These are phyloP conservation scores for Firmiana major DNA, from an alignment of 345 rosid genomes.

Conservation along the genomic window DNA sequence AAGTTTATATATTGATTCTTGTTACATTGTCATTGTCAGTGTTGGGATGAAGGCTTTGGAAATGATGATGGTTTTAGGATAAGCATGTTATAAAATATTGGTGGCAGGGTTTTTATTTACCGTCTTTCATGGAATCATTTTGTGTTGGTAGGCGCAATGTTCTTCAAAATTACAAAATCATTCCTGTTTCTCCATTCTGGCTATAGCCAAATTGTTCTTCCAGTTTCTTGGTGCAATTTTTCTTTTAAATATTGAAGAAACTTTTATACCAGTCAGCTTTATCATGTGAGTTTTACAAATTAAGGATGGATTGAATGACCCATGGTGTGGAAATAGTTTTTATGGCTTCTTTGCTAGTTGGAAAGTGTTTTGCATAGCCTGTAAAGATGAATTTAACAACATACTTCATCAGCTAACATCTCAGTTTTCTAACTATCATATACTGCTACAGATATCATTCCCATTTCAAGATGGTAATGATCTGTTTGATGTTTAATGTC, in stretches of 20 bases:
- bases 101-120: too few species aligned
- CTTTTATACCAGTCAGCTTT: neutral
- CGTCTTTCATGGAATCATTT: neutral
- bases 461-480: neutral
- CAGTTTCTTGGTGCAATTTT: neutral
- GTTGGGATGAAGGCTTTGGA: too few species aligned
- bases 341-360: neutral
- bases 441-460: neutral
- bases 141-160: neutral
- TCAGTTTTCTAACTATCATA: neutral
- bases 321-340: neutral
- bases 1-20: too few species aligned
- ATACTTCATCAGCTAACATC: neutral
- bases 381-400: neutral
- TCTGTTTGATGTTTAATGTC: neutral
- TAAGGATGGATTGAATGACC: neutral
- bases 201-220: neutral
- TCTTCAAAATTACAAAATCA: neutral
- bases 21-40: too few species aligned
- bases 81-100: too few species aligned
- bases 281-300: neutral
- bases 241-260: neutral
- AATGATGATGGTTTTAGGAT: too few species aligned
- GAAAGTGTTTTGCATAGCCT: neutral
- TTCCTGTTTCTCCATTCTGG: neutral